Base-by-base conservation (phyloP, 2,329 filamentous ascomycete species). In the Chrysosphaeria jannelii region DNA sequence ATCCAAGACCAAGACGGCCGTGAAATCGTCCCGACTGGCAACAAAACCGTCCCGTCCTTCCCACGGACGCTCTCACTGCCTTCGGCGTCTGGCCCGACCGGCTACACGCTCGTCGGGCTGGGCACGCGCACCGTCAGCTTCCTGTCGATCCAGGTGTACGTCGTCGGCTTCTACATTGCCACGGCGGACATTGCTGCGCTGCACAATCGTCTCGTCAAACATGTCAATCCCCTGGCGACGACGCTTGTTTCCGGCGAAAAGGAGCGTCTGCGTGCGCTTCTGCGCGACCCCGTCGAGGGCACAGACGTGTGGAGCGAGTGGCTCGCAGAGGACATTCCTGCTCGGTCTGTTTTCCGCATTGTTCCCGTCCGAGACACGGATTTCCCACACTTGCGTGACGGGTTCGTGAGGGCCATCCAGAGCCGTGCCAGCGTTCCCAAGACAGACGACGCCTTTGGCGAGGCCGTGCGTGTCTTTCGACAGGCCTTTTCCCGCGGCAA, bases 311-410 rank as follows among this genome's bases (percentile, higher is more conserved):
- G 79, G 78, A 54, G 64, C 20, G 47, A 55, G 9, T 50, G 90
- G 3, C 46, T 93, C 13, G 50, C 51, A 27, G 50, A 65, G 0
- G 53, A 60, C 3, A 56, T 62, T 0, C 60, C 81, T n/a, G 54
- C 37, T 14, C 52, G 76, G 25, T 81, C 66, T 13, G 59, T 67
- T 0, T 65, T 89, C 46, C 60, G 81, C 21, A 69, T 97, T 31
- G 65, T 81, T 3, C 85, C 85, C 0, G 78, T 76, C n/a, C 57
- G 76, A 18, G 78, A 88, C 43, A 97, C 85, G 10, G 79, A 93
- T 43, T 93, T 91, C 44, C 63, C 68, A 32, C 85, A 97, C 42
- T 45, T 97, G 30, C 62, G 81, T 19, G 85, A 97, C 39, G 85
- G 74, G 1, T 88, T 79, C 49, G 74, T 91, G 28, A 61, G 78